phyloP scores from a whole-genome alignment of 163 green algal genomes.

The Scenedesmus sp. region DNA sequence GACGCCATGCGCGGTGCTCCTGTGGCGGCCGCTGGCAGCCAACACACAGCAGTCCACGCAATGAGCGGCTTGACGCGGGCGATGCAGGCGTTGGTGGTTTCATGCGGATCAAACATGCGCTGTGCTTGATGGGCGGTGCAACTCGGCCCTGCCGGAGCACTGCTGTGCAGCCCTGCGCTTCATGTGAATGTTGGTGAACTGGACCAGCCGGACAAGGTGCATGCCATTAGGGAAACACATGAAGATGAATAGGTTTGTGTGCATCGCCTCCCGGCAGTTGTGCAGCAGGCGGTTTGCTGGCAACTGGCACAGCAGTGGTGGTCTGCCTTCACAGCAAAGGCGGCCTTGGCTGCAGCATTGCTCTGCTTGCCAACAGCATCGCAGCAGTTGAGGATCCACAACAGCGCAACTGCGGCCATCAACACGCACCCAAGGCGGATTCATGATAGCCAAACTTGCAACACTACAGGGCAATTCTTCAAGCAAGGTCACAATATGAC shows the following conservation, averaged over 20 bases:
- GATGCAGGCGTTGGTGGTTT: not conserved
- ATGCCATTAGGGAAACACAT: too few relatives aligned
- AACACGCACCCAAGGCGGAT: not conserved
- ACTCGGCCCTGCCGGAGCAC: too few relatives aligned
- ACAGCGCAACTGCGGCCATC: not conserved
- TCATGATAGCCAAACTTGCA: not conserved
- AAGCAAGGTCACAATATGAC: not conserved
- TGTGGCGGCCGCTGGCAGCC: not conserved
- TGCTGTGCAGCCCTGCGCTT: too few relatives aligned
- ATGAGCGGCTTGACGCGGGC: not conserved
- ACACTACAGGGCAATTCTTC: not conserved
- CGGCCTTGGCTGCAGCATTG: not conserved
- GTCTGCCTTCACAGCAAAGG: not conserved
- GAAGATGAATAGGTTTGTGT: too few relatives aligned
- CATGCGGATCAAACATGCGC: not conserved
- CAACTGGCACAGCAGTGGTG: not conserved
- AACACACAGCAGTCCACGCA: not conserved
- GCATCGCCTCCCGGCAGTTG: too few relatives aligned
- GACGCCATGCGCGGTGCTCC: not conserved
- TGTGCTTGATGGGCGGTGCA: too few relatives aligned
- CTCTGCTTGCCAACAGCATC: not conserved
- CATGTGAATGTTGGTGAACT: too few relatives aligned
- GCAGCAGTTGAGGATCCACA: not conserved
- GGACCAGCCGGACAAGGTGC: too few relatives aligned
- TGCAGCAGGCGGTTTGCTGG: too few relatives aligned